phyloP scores from a whole-genome alignment of 306 rosid species.

The Adenanthera pavonina region DNA sequence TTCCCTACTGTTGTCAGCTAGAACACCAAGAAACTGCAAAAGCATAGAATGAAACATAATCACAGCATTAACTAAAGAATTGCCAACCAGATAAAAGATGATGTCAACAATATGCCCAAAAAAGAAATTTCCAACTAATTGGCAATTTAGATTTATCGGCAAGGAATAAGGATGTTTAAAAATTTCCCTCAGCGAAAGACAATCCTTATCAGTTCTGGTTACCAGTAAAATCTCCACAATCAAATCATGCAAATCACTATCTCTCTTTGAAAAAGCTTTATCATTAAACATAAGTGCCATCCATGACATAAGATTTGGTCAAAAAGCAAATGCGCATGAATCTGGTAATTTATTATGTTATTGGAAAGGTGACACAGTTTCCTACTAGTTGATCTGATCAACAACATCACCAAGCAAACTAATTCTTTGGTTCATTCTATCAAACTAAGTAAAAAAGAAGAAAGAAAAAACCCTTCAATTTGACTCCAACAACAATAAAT shows the following conservation, averaged over 20 bases:
- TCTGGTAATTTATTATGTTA: not conserved
- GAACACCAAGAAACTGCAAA: slow-evolving; percentile 81
- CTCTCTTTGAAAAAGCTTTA: not conserved
- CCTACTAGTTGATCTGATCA: slow-evolving; percentile 19
- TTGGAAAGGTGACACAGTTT: not conserved
- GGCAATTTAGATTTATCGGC: slow-evolving; percentile 11
- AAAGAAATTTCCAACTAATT: slow-evolving; percentile 17
- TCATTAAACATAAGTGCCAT: slow-evolving; percentile 10
- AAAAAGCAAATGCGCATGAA: not conserved
- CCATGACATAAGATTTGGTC: slow-evolving; percentile 7
- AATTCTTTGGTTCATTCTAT: slow-evolving; percentile 17
- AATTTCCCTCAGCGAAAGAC: slow-evolving; percentile 27
- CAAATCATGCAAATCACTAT: not conserved
- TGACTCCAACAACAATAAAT: slow-evolving; percentile 22
- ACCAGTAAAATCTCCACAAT: slow-evolving; percentile 19
- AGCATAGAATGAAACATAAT: slow-evolving; percentile 28
- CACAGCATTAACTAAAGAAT: slow-evolving; percentile 17
- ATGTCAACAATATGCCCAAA: slow-evolving; percentile 13
- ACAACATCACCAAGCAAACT: slow-evolving; percentile 8
- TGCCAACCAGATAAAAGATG: not conserved
- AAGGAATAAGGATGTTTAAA: slow-evolving; percentile 20
- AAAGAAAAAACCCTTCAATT: not conserved
- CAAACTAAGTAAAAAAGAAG: not conserved
- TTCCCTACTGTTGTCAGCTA: slow-evolving; percentile 51
- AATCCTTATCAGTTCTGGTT: not conserved